Conservation (phyloP, 345 rosid species). For the Salix caprea region DNA sequence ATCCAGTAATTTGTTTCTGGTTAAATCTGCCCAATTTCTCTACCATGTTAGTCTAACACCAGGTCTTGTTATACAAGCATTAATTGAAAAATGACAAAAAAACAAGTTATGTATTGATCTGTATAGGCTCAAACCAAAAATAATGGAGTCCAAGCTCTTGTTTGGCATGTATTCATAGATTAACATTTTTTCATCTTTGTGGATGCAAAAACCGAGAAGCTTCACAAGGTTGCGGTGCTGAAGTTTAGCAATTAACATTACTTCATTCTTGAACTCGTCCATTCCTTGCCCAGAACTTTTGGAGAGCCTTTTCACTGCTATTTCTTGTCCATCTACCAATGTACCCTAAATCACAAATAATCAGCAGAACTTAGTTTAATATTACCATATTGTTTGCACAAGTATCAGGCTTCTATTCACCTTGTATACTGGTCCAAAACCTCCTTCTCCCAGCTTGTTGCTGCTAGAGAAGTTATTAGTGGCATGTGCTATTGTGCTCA, state of each 20-base stretch:
- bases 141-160: conserved; percentile 28
- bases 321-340: conserved; percentile 35
- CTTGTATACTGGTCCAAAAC: conserved; percentile 26
- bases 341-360: conserved; percentile 19
- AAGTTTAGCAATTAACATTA: background rate
- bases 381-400: no score
- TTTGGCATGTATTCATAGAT: conserved; percentile 22
- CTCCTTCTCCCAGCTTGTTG: conserved; percentile 25
- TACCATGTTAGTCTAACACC: background rate
- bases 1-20: background rate
- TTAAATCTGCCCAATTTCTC: background rate
- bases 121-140: conserved; percentile 19
- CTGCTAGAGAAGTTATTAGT: conserved; percentile 11
- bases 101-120: background rate
- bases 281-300: conserved; percentile 40
- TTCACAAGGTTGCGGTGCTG: conserved; percentile 5
- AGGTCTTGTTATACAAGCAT: no score
- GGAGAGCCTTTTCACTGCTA: conserved; percentile 50
- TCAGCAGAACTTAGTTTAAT: no score
- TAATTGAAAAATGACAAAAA: no score
- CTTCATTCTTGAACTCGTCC: conserved; percentile 3
- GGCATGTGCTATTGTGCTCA: background rate
- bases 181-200: background rate
- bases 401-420: background rate
- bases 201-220: background rate